Evolutionary conservation across 805 yeast genomes (phyloP).

Genomic region (Candida maesae): DNA sequence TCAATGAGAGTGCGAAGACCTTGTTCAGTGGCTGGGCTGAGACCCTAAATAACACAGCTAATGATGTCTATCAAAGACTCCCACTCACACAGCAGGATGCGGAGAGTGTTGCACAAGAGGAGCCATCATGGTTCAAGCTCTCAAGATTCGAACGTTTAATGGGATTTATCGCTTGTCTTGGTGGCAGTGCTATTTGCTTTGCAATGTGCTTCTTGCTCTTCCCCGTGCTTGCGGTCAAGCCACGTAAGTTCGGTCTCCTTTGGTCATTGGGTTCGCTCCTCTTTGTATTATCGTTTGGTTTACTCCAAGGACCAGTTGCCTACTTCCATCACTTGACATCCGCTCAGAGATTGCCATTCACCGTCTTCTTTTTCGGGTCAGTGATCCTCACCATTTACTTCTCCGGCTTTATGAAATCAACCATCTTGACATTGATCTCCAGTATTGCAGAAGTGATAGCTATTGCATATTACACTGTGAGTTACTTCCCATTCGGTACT

Average conservation of each 20-base stretch:
- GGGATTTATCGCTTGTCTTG: conserved; percentile 72
- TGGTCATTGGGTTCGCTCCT: conserved; percentile 92
- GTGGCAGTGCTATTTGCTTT: conserved; percentile 79
- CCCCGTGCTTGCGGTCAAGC: conserved; percentile 86
- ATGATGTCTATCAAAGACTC: conserved; percentile 58
- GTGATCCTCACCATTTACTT: conserved; percentile 75
- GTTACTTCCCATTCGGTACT: conserved; percentile 95
- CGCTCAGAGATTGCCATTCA: conserved; percentile 72
- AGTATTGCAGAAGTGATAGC: conserved; percentile 78
- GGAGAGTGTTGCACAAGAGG: conserved; percentile 40
- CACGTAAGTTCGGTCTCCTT: conserved; percentile 82
- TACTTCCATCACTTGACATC: conserved; percentile 73
- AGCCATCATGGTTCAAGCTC: conserved; percentile 73
- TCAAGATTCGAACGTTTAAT: conserved; percentile 78
- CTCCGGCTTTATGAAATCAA: conserved; percentile 62
- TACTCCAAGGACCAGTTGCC: conserved; percentile 87
- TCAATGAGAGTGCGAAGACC: conserved; percentile 34
- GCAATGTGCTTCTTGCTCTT: conserved; percentile 75
- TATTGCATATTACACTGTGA: conserved; percentile 82
- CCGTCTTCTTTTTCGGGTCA: conserved; percentile 75
- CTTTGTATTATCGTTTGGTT: conserved; percentile 85
- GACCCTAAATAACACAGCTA: conserved; percentile 37
- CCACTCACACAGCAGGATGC: conserved; percentile 59
- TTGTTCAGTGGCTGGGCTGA: conserved; percentile 37
- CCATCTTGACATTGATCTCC: conserved; percentile 71